These are phyloP conservation scores for Didymella pinodella DNA, from an alignment of 2,329 filamentous ascomycete species.

Conservation along the genomic window DNA sequence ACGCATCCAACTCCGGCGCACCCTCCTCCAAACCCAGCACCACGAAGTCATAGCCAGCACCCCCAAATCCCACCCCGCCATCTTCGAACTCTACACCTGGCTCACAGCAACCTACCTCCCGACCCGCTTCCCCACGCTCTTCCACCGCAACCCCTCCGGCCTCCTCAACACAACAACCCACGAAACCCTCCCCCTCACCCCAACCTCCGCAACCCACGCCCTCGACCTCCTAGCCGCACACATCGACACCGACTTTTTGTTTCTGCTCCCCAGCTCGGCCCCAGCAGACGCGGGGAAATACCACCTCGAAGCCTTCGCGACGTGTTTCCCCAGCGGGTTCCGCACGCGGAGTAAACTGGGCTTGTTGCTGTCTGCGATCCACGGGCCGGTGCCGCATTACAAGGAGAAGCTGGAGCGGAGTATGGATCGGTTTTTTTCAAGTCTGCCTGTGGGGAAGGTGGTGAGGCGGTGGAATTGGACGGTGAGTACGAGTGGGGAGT, in stretches of 20 bases:
- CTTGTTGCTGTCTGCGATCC: constrained; percentile 62
- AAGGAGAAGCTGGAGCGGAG: constrained; percentile 62
- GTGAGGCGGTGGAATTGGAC: constrained; percentile 66
- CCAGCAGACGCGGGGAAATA: constrained; percentile 54
- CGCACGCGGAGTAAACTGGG: constrained; percentile 63
- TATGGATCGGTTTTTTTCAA: constrained; percentile 70
- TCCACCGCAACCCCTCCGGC: constrained; percentile 37
- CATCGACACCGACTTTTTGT: constrained; percentile 67
- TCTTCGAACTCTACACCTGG: constrained; percentile 66
- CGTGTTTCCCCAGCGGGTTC: constrained; percentile 67
- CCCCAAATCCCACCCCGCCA: constrained; percentile 54
- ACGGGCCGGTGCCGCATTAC: constrained; percentile 67
- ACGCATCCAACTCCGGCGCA: constrained; percentile 59
- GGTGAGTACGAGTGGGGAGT: constrained; percentile 52
- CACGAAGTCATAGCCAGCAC: constrained; percentile 52
- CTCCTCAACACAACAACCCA: constrained; percentile 58
- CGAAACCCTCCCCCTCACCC: constrained; percentile 52
- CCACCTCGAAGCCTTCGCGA: constrained; percentile 63
- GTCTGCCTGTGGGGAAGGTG: constrained; percentile 61
- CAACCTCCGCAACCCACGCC: constrained; percentile 49
- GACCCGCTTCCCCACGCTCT: constrained; percentile 63
- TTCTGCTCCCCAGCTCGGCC: constrained; percentile 58
- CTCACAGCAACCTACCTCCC: constrained; percentile 65
- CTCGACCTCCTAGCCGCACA: constrained; percentile 60
- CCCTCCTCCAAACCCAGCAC: constrained; percentile 56